A percentile compares a stretch with the other conserved stretches of the same genome.
Evolutionary conservation across 345 rosid genomes (phyloP).

Genomic region (Eucalyptus microcorys): DNA sequence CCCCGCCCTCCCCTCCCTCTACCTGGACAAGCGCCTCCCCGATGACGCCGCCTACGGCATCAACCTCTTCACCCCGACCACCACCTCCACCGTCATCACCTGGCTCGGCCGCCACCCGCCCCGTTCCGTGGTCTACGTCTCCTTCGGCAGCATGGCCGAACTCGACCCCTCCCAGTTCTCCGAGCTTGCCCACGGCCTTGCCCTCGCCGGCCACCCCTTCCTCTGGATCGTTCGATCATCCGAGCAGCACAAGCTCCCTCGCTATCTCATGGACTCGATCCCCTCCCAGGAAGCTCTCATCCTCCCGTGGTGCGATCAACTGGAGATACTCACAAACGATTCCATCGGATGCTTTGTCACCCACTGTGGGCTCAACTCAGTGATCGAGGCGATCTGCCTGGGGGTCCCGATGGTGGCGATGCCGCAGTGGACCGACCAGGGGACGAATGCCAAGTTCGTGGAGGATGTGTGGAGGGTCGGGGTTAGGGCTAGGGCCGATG

Average conservation of each 20-base stretch:
- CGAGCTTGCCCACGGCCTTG: slow-evolving; percentile 6
- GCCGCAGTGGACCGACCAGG: slow-evolving; percentile 32
- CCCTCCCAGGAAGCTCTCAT: slow-evolving; percentile 1
- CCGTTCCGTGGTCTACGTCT: slow-evolving; percentile 16
- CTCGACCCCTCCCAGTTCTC: slow-evolving; percentile 1
- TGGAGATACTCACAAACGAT: neutral
- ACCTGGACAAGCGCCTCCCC: slow-evolving; percentile 9
- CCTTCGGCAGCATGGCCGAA: slow-evolving; percentile 13
- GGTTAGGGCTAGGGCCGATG: neutral
- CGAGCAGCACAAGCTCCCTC: slow-evolving; percentile 12
- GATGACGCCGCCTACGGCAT: slow-evolving; percentile 5
- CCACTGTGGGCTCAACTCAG: slow-evolving; percentile 29
- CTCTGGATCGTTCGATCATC: slow-evolving; percentile 15
- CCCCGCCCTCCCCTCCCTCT: slow-evolving; percentile 20
- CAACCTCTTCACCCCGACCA: neutral
- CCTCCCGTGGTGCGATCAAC: slow-evolving; percentile 16
- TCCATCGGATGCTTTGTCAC: slow-evolving; percentile 22
- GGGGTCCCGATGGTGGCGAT: slow-evolving; percentile 32
- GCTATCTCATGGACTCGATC: neutral
- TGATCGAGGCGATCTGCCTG: slow-evolving; percentile 18
- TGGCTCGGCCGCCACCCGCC: neutral
- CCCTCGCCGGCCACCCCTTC: neutral
- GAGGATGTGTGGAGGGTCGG: slow-evolving; percentile 26
- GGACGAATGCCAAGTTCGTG: slow-evolving; percentile 13
- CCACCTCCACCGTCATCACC: neutral